phyloP scores from a whole-genome alignment of 495 filamentous ascomycete genomes.

The Talaromyces adpressus region DNA sequence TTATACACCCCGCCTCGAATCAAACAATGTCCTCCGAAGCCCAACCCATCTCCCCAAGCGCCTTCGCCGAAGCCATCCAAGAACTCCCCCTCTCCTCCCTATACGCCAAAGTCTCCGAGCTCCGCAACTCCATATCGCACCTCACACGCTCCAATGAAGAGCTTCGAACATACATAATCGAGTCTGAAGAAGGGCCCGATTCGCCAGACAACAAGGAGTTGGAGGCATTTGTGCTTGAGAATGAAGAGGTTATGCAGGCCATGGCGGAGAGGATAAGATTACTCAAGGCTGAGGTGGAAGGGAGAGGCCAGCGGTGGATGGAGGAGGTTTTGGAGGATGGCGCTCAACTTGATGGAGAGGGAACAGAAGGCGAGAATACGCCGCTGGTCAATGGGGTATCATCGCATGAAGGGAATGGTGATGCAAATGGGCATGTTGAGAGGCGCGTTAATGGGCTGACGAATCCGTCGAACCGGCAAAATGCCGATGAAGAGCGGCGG shows the following conservation, averaged over 20 bases:
- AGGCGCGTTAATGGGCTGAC: background rate
- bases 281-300: constrained; percentile 67
- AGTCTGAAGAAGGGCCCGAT: constrained; percentile 50
- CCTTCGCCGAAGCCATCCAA: constrained; percentile 60
- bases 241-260: constrained; percentile 61
- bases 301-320: constrained; percentile 62
- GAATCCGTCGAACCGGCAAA: background rate
- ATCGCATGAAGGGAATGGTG: background rate
- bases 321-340: constrained; percentile 40
- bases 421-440: constrained; percentile 23
- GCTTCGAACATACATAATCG: constrained; percentile 48
- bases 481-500: constrained; percentile 13
- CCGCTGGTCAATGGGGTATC: background rate
- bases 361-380: constrained; percentile 10
- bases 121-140: constrained; percentile 76
- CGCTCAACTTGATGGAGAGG: background rate
- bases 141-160: constrained; percentile 73
- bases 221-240: constrained; percentile 50
- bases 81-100: constrained; percentile 65
- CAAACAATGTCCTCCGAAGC: constrained; percentile 30
- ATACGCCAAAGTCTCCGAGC: constrained; percentile 72
- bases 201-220: constrained; percentile 56
- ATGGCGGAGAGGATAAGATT: constrained; percentile 67
- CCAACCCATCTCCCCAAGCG: constrained; percentile 26
- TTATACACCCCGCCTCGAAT: background rate